phyloP scores from a whole-genome alignment of 2,329 filamentous ascomycete genomes.

The Fusarium palustre region DNA sequence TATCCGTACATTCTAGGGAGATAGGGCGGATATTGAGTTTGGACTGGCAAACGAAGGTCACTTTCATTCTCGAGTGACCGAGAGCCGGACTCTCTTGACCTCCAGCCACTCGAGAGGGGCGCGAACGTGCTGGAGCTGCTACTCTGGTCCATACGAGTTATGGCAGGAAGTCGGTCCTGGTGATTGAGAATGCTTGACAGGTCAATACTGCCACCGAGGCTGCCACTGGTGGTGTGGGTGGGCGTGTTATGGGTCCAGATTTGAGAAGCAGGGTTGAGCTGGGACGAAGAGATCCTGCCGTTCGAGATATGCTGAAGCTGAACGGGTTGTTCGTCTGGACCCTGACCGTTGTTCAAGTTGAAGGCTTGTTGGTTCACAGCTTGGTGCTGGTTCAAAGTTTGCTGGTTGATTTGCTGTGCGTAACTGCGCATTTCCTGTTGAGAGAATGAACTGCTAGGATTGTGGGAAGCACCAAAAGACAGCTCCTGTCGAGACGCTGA shows the following conservation, averaged over 20 bases:
- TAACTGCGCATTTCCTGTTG: constrained; percentile 58
- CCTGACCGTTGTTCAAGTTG: constrained; percentile 53
- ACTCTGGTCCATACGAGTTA: constrained; percentile 49
- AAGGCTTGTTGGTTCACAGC: constrained; percentile 6
- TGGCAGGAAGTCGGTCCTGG: constrained; percentile 55
- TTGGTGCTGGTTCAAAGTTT: constrained; percentile 15
- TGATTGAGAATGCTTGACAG: constrained; percentile 2
- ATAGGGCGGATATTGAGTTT: constrained; percentile 48
- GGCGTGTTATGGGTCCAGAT: constrained; percentile 56
- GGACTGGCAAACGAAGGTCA: constrained; percentile 54
- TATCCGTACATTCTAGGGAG: constrained; percentile 52
- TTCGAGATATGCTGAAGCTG: constrained; percentile 39
- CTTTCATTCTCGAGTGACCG: constrained; percentile 54
- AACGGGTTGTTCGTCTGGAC: constrained; percentile 52
- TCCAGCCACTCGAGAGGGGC: constrained; percentile 55
- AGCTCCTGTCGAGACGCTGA: constrained; percentile 65
- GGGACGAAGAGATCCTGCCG: constrained; percentile 54
- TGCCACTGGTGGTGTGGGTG: constrained; percentile 45
- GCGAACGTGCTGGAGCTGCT: constrained; percentile 46
- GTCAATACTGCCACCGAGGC: constrained; percentile 33
- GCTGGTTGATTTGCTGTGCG: constrained; percentile 54
- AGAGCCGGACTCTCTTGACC: constrained; percentile 50
- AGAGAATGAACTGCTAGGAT: constrained; percentile 59
- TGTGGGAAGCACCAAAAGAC: constrained; percentile 49
- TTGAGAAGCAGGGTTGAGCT: constrained; percentile 61